Conservation (phyloP, 2,329 filamentous ascomycete genomes). For the Fusarium graminum region DNA sequence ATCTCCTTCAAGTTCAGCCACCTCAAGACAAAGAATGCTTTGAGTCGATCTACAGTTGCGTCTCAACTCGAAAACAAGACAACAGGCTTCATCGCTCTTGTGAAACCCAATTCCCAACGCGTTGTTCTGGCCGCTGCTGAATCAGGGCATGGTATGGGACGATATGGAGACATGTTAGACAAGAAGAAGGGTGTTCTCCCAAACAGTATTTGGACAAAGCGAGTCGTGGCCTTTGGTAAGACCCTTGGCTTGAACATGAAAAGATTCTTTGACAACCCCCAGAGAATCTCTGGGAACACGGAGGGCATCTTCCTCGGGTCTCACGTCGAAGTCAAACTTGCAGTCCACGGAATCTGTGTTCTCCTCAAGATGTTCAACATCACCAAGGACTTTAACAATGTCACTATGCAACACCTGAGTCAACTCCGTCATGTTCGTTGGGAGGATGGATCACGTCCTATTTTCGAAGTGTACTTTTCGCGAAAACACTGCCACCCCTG, state of each 20-base stretch:
- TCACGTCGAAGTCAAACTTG: conserved; percentile 59
- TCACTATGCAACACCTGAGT: conserved; percentile 42
- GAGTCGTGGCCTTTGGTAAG: conserved; percentile 50
- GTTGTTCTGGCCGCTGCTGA: conserved; percentile 52
- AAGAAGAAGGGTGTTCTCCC: conserved; percentile 41
- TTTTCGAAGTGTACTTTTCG: conserved; percentile 55
- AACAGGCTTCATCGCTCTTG: conserved; percentile 51
- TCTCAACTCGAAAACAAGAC: conserved; percentile 49
- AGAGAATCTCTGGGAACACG: conserved; percentile 2
- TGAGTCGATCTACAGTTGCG: conserved; percentile 9
- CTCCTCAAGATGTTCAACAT: conserved; percentile 49
- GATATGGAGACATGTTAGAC: conserved; percentile 51
- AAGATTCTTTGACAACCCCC: conserved; percentile 48
- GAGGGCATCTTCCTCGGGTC: conserved; percentile 51
- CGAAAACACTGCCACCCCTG: conserved; percentile 52
- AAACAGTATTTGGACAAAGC: conserved; percentile 51
- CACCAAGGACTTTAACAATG: conserved; percentile 36
- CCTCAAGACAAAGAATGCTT: conserved; percentile 30
- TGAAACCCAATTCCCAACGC: conserved; percentile 27
- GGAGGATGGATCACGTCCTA: conserved; percentile 47
- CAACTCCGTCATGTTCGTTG: conserved; percentile 43
- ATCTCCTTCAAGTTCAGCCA: conserved; percentile 51
- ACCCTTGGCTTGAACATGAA: conserved; percentile 50
- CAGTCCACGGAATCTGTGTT: conserved; percentile 50
- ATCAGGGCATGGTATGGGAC: conserved; percentile 52